Base-by-base conservation (phyloP, 352 stramenopile genomes). In the Phytophthora ohioensis region DNA sequence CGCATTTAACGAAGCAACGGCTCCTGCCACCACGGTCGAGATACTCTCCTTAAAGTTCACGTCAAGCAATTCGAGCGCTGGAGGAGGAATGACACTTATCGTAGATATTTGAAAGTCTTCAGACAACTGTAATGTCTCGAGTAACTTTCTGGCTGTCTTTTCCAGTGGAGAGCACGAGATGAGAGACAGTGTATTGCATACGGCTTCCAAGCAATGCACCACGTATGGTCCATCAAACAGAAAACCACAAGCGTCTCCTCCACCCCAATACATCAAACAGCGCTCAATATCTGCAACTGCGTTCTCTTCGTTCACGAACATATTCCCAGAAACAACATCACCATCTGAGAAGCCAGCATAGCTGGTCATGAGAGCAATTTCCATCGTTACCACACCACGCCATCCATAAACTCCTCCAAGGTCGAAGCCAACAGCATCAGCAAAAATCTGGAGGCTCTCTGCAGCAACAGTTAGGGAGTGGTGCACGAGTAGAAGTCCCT, bases 361-460 rank as follows among this genome's bases (percentile, higher is more conserved):
- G 45, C 77, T 85, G 6, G 30, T 43, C 21, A 82, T 51, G 2
- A 88, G 52, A 53, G 63, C 31, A 60, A 91, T 74, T 58, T 93
- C 85, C 71, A 91, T 80, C 4, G 67, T 64, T 32, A 92, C 59
- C 6, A 92, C 75, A 4, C 86, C 84, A 47, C 81, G 74, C 86
- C 84, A 93, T 21, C 79, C 86, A 57, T 80, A 82, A 7, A 82
- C 74, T 30, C 80, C 84, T 42, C 82, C 86, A 9, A 87, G 15
- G 60, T 88, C 79, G 17, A 78, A 47, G 65, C n/a, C 42, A 38
- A 32, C n/a, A 17, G 15, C 31, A 42, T 27, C 42, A 12, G 31
- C 5, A 8, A 63, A 58, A 9, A 3, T 27, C 4, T 61, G 30
- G 31, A 81, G 63, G 5, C 48, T 62, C 54, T 78, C 67, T 38